Conservation (phyloP, 306 rosid genomes). For the Abrus pulchellus region DNA sequence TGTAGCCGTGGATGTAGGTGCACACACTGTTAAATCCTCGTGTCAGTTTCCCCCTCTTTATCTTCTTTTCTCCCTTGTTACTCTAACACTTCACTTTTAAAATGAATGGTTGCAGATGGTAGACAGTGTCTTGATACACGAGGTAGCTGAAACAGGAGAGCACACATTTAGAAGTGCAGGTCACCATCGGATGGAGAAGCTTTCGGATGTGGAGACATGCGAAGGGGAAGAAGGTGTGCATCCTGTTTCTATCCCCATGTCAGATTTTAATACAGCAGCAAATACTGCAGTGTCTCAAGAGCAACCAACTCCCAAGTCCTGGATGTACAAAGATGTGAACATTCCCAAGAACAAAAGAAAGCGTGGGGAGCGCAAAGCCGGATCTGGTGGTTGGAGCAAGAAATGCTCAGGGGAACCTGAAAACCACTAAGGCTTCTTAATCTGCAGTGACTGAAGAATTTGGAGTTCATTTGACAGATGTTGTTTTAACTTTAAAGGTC, state of each 20-base stretch:
- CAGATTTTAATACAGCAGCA: conserved; percentile 50
- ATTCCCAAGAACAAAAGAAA: conserved; percentile 75
- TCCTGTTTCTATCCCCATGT: conserved; percentile 50
- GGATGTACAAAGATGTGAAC: conserved; percentile 64
- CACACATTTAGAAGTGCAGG: conserved; percentile 36
- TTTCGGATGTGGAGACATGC: conserved; percentile 52
- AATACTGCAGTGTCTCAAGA: conserved; percentile 56
- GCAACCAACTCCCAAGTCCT: conserved; percentile 63
- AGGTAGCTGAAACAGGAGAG: conserved; percentile 64
- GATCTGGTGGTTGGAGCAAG: conserved; percentile 83
- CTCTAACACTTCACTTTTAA: conserved; percentile 32
- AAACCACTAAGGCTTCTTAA: conserved; percentile 56
- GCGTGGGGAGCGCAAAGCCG: conserved; percentile 91
- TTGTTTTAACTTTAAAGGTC: neutral
- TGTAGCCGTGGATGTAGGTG: too few relatives aligned
- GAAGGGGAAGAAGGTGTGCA: conserved; percentile 54
- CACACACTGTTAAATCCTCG: too few relatives aligned
- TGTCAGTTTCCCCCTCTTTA: too few relatives aligned
- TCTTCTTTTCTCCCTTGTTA: too few relatives aligned
- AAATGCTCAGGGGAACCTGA: conserved; percentile 75
- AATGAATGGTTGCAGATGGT: conserved; percentile 66
- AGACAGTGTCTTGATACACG: conserved; percentile 67
- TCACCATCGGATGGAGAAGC: conserved; percentile 48
- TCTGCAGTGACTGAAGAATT: conserved; percentile 2
- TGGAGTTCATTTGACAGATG: too few relatives aligned